These are phyloP conservation scores for Guadua angustifolia DNA, from an alignment of 176 grass and related monocot genomes.

Conservation along the genomic window DNA sequence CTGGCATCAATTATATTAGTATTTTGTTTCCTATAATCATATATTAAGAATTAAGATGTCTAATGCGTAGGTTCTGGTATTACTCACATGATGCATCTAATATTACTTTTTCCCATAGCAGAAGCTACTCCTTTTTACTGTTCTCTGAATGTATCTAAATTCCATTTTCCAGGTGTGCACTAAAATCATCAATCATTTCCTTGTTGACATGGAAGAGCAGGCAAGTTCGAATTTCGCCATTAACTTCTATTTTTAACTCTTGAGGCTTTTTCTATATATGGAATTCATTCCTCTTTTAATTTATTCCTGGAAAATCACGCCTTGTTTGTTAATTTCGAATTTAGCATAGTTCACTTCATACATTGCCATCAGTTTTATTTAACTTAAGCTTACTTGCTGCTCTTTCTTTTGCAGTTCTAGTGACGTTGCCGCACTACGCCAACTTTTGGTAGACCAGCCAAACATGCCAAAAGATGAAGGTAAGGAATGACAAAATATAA, in stretches of 20 bases:
- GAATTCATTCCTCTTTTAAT: not conserved
- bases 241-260: not conserved
- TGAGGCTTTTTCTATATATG: not conserved
- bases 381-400: not conserved
- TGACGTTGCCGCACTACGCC: constrained; percentile 60
- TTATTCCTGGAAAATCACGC: not conserved
- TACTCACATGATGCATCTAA: not conserved
- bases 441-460: constrained; percentile 81
- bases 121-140: not conserved
- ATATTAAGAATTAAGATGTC: not conserved
- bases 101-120: not conserved
- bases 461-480: constrained; percentile 91
- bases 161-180: constrained; percentile 54
- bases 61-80: not conserved
- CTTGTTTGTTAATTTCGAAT: not conserved
- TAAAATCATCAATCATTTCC: constrained; percentile 66
- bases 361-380: not conserved
- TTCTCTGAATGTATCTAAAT: constrained; percentile 22
- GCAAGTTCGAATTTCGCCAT: constrained; percentile 39
- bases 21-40: not conserved
- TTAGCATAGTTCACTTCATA: not conserved
- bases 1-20: not conserved
- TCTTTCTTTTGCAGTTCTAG: constrained; percentile 59
- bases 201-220: constrained; percentile 71
- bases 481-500: constrained; percentile 24